Evolutionary conservation across 2,329 filamentous ascomycete species (phyloP), one percentile per base, ranked within the genome.

Genomic region (Botrytis cinerea): DNA sequence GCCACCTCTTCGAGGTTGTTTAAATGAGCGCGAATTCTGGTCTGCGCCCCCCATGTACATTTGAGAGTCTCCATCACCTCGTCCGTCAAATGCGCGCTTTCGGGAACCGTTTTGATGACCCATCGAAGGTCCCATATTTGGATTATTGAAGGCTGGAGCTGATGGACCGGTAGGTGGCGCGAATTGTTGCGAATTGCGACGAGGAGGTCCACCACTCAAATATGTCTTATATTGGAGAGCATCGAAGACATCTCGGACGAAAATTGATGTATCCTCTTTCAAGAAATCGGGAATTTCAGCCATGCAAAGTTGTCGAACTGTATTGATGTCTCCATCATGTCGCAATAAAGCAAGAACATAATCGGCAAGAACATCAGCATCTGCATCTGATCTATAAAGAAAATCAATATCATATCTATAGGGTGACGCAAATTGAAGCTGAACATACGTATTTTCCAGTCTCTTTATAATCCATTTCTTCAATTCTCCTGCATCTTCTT

Each of bases 311-410:
- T 87, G 84, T 79, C 89, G 88, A 71, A 94, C 90, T 32, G 88
- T 85, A n/a, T 86, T 85, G 59, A 87, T 84, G 69, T 89, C 86
- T 75, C 91, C 91, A 76, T 94, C 91, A 75, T 92, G 90, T 72
- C 89, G 88, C 63, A 95, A 84, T 32, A 96, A 87, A 10, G 92
- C 93, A 75, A 95, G 86, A n/a, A 95, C 91, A 80, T 95, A 96
- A 78, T 96, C 93, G 64, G 92, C 93, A 4, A 96, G 89, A 8
- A 95, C 92, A 79, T 94, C 93, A 46, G 91, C 88, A 80, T 96
- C 93, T 69, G 92, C 92, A 79, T 95, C 92, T 43, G 92, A 93
- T 71, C 92, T 93, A 75, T 14, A 61, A 54, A 38, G 20, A 32
- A 72, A 28, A 48, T 73, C 64, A 73, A 46, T 46, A 46, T 35